phyloP scores from a whole-genome alignment of 164 flowering plant species.

The Vitis riparia region DNA sequence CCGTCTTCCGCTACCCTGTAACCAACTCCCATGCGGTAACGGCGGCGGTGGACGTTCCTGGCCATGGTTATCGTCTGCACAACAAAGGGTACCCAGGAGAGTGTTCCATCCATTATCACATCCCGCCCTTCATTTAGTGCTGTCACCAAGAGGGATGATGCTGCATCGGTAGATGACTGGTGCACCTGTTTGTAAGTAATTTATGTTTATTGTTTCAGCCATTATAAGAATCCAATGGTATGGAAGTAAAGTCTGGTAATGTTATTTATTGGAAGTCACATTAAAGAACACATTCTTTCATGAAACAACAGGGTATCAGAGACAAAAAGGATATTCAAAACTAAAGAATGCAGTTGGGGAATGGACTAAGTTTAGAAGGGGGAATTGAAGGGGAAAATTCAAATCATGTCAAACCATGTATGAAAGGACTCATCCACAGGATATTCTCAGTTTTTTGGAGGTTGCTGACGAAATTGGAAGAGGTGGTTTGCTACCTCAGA shows the following conservation, averaged over 20 bases:
- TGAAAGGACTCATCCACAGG: not conserved
- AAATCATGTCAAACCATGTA: not conserved
- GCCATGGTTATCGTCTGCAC: conserved; percentile 76
- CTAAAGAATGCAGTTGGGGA: not conserved
- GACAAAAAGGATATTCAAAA: not conserved
- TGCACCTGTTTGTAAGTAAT: conserved; percentile 39
- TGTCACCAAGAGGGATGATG: conserved; percentile 75
- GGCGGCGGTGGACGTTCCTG: conserved; percentile 61
- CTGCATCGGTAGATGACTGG: conserved; percentile 72
- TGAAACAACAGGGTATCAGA: not conserved
- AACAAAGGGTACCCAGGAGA: conserved; percentile 75
- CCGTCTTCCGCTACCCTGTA: conserved; percentile 55
- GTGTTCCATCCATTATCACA: conserved; percentile 83
- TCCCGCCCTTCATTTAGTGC: conserved; percentile 79
- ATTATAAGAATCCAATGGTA: not conserved
- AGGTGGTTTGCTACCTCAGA: not conserved
- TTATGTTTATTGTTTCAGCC: not conserved
- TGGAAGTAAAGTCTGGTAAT: not conserved
- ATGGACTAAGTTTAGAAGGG: not conserved
- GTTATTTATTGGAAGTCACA: too few species aligned
- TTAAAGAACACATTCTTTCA: not conserved
- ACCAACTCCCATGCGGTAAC: conserved; percentile 72
- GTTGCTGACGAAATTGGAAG: not conserved
- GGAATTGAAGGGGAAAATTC: not conserved
- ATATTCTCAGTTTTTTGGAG: not conserved